Evolutionary conservation across 495 filamentous ascomycete species (phyloP).

Genomic region (Hypomontagnella monticulosa): DNA sequence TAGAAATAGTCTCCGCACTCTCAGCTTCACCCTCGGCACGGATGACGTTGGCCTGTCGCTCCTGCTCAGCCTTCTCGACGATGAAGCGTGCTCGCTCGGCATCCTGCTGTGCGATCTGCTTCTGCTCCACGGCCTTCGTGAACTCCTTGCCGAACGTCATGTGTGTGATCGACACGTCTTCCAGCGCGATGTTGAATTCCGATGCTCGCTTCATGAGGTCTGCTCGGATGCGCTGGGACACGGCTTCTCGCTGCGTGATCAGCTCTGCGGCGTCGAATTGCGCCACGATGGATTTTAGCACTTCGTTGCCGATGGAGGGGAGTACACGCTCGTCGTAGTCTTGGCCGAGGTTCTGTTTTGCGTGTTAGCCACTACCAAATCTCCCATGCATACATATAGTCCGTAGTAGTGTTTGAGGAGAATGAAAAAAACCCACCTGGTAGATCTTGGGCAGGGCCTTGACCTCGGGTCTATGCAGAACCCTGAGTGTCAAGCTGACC

Average conservation of each 20-base stretch:
- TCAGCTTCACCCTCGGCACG: slow-evolving; percentile 97
- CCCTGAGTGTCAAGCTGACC: slow-evolving; percentile 97
- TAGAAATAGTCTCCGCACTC: slow-evolving; percentile 92
- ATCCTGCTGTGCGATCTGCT: slow-evolving; percentile 99
- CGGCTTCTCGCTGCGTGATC: slow-evolving; percentile 98
- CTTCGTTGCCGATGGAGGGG: slow-evolving; percentile 99
- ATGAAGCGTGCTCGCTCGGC: slow-evolving; percentile 97
- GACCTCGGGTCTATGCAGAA: slow-evolving; percentile 95
- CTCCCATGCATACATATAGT: background rate
- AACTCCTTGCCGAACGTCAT: slow-evolving; percentile 99
- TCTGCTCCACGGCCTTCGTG: slow-evolving; percentile 98
- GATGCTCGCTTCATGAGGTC: slow-evolving; percentile 95
- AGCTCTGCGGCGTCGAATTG: slow-evolving; percentile 99
- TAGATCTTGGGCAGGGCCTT: slow-evolving; percentile 95
- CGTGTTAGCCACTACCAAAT: slow-evolving; percentile 22
- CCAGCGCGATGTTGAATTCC: slow-evolving; percentile 99
- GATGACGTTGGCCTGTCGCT: slow-evolving; percentile 98
- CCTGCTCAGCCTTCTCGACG: slow-evolving; percentile 98
- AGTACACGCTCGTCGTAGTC: slow-evolving; percentile 99
- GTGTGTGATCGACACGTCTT: slow-evolving; percentile 99
- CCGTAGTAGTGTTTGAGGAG: background rate
- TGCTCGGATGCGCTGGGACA: slow-evolving; percentile 91
- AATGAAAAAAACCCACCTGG: slow-evolving; percentile 72
- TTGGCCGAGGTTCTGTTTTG: slow-evolving; percentile 76
- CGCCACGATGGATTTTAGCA: slow-evolving; percentile 98